Evolutionary conservation across 2,329 filamentous ascomycete genomes (phyloP).

Genomic region (Akanthomyces lecanii): DNA sequence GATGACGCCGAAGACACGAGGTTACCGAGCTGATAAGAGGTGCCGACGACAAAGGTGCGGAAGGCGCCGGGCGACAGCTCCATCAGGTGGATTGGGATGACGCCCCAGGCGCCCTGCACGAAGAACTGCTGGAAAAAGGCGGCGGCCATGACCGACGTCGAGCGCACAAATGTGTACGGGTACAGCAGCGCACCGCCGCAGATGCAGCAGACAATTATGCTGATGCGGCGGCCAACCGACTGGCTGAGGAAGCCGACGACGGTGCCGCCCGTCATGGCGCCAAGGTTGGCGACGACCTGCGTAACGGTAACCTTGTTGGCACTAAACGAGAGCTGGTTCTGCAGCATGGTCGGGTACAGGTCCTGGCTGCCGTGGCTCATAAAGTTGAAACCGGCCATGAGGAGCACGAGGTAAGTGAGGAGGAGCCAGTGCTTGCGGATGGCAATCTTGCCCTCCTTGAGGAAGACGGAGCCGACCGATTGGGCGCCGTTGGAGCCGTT

Average conservation of each 20-base stretch:
- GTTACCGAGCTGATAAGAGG: constrained; percentile 74
- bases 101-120: constrained; percentile 72
- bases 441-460: constrained; percentile 73
- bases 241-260: constrained; percentile 64
- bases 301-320: constrained; percentile 61
- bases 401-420: constrained; percentile 73
- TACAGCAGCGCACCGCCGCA: constrained; percentile 74
- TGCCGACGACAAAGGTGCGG: constrained; percentile 70
- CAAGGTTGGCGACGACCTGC: constrained; percentile 68
- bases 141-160: constrained; percentile 64
- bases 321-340: constrained; percentile 50
- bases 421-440: constrained; percentile 76
- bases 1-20: constrained; percentile 64
- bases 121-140: constrained; percentile 83
- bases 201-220: constrained; percentile 60
- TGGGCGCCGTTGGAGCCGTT: constrained; percentile 22
- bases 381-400: constrained; percentile 92
- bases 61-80: constrained; percentile 69
- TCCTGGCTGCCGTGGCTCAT: constrained; percentile 75
- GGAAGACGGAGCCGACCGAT: constrained; percentile 54
- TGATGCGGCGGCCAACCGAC: constrained; percentile 64
- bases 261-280: constrained; percentile 65
- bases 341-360: constrained; percentile 57
- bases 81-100: constrained; percentile 75
- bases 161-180: constrained; percentile 69